A percentile compares a stretch with the other conserved stretches of the same genome.
Evolutionary conservation across 208 protist species (phyloP).

Genomic region (Wallacemonas collosoma): DNA sequence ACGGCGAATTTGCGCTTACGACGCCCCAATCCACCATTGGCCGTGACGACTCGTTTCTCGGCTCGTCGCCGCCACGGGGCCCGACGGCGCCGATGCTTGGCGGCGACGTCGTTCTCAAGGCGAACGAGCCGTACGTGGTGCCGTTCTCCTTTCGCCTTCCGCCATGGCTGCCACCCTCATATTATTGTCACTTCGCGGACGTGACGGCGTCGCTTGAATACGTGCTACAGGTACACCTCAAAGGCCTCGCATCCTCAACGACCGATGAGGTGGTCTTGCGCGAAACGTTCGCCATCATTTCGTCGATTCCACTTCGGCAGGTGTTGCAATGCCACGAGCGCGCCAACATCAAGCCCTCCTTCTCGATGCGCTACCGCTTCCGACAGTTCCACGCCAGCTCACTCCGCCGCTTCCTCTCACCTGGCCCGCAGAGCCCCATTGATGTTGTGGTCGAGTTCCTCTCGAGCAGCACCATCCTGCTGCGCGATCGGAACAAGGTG

Average conservation of each 20-base stretch:
- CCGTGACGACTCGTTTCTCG: not conserved
- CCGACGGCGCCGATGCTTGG: not conserved
- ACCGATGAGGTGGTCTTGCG: not conserved
- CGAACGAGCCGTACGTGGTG: conserved; percentile 20
- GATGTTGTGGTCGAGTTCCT: conserved; percentile 22
- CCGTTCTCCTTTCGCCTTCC: conserved; percentile 30
- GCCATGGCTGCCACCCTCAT: conserved; percentile 44
- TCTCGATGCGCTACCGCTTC: conserved; percentile 24
- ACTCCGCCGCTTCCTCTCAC: conserved; percentile 12
- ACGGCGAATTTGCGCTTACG: not conserved
- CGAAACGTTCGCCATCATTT: conserved; percentile 21
- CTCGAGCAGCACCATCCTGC: conserved; percentile 25
- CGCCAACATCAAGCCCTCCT: conserved; percentile 23
- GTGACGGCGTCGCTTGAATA: conserved; percentile 23
- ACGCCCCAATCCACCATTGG: not conserved
- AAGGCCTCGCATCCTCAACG: not conserved
- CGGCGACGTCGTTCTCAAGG: conserved; percentile 15
- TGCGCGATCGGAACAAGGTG: conserved; percentile 9
- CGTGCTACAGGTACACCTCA: conserved; percentile 15
- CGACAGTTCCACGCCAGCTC: conserved; percentile 25
- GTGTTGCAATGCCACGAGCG: conserved; percentile 40
- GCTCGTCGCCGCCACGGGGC: not conserved
- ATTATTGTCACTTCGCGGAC: conserved; percentile 23
- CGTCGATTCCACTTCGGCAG: conserved; percentile 23
- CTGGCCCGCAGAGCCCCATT: conserved; percentile 21